Base-by-base conservation (phyloP, 768 basidiomycete species). In the Neoboletus brunneissimus region DNA sequence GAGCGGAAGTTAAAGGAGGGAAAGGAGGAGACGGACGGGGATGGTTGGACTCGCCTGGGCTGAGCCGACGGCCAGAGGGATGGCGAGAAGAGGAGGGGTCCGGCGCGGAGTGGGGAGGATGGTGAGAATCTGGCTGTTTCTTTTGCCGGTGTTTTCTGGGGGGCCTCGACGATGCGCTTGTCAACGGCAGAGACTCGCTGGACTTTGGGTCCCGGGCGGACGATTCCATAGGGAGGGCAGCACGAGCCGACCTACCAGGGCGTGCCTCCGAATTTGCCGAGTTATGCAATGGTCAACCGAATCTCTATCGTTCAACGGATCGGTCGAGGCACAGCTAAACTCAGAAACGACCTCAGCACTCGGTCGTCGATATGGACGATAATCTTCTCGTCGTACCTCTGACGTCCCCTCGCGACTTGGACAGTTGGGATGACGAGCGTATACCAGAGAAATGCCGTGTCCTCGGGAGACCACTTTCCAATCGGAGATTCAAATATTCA, bases 101-200 rank as follows among this genome's bases (percentile, higher is more conserved):
- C 51, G 61, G 56, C 32, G 62, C 60, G 47, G 63, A 53, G 37
- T 46, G 57, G 4, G 59, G 50, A 49, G 60, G 40, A 37, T 65
- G 58, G 31, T 65, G 60, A 46, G 69, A 57, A 57, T 72, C 72
- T 64, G 73, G 66, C 56, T 69, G 73, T 72, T 79, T 83, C 65
- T 75, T 77, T 64, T 84, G 82, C 79, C 84, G 84, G 53, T 71
- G 64, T 68, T 78, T 83, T 70, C 75, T 86, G n/a, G 72, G 48
- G 53, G 72, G 65, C 61, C 61, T 71, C 45, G 72, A 63, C 63
- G 72, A 63, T 34, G 75, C 59, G 63, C 73, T 61, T 60, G 74
- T 62, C 56, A 72, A 73, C 79, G 81, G 78, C 54, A 71, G 72
- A 52, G 70, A 64, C 60, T 75, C 73, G 69, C 57, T 68, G 67